Percentiles rank a stretch among this genome's conserved stretches.
Conservation (phyloP, 2,329 filamentous ascomycete genomes). For the Apiospora aurea region DNA sequence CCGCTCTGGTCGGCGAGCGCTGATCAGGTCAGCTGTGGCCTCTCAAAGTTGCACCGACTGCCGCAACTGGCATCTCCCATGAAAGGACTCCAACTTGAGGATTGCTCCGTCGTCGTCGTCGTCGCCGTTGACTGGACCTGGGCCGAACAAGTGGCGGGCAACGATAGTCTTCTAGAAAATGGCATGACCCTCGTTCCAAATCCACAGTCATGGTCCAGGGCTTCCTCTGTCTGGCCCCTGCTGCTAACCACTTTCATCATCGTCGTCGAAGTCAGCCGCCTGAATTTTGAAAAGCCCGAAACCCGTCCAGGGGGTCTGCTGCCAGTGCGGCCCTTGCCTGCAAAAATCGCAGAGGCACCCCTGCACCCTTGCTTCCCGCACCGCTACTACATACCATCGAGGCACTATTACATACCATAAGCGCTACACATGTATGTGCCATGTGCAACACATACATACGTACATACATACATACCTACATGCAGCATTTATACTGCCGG, state of each 20-base stretch:
- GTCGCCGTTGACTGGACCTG: background rate
- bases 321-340: background rate
- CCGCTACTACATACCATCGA: background rate
- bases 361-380: background rate
- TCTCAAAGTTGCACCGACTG: background rate
- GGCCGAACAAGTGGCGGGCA: background rate
- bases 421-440: background rate
- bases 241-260: background rate
- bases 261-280: background rate
- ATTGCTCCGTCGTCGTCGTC: no score
- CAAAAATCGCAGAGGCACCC: background rate
- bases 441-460: background rate
- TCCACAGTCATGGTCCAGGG: background rate
- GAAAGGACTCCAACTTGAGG: background rate
- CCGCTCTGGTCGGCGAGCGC: slow-evolving; percentile 1
- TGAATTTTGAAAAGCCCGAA: slow-evolving; percentile 1
- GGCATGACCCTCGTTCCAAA: background rate
- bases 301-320: background rate
- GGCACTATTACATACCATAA: slow-evolving; percentile 5
- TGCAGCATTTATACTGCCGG: background rate
- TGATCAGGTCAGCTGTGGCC: background rate
- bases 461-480: background rate
- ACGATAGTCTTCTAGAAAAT: background rate
- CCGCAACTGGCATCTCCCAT: background rate
- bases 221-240: background rate